Conservation (phyloP, 805 yeast genomes). For the Limtongozyma cylindracea region DNA sequence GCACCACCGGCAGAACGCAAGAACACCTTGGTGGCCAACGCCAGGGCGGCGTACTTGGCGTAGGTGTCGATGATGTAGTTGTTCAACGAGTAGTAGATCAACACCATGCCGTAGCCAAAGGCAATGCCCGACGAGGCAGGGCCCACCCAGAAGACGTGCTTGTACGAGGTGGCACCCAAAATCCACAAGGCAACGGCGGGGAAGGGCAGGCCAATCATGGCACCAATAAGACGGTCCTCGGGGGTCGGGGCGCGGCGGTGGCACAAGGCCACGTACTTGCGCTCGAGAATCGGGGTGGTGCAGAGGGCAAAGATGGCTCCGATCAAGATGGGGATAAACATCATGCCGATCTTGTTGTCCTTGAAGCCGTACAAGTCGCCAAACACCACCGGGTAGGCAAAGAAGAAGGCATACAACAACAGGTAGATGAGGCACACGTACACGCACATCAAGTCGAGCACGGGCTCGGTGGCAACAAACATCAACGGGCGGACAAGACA, state of each 20-base stretch:
- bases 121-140: conserved; percentile 35
- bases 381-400: conserved; percentile 84
- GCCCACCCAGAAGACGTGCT: conserved; percentile 41
- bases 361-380: conserved; percentile 49
- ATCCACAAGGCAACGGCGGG: conserved; percentile 63
- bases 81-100: conserved; percentile 31
- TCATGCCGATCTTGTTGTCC: conserved; percentile 60
- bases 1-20: conserved; percentile 71
- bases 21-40: conserved; percentile 62
- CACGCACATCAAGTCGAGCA: conserved; percentile 57
- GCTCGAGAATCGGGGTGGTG: conserved; percentile 58
- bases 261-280: conserved; percentile 22
- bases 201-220: conserved; percentile 64
- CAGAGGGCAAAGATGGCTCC: conserved; percentile 57
- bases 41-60: conserved; percentile 58
- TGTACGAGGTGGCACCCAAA: conserved; percentile 54
- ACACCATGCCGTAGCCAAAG: conserved; percentile 36
- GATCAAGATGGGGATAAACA: conserved; percentile 75
- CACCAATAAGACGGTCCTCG: conserved; percentile 60
- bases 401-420: conserved; percentile 79
- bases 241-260: conserved; percentile 39
- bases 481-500: conserved; percentile 63
- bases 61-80: conserved; percentile 83
- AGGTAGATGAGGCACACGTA: conserved; percentile 80
- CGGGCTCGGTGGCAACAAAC: conserved; percentile 63